Evolutionary conservation across 495 filamentous ascomycete genomes (phyloP), one percentile per base, ranked within the genome.

Genomic region (Penicillium cosmopolitanum): DNA sequence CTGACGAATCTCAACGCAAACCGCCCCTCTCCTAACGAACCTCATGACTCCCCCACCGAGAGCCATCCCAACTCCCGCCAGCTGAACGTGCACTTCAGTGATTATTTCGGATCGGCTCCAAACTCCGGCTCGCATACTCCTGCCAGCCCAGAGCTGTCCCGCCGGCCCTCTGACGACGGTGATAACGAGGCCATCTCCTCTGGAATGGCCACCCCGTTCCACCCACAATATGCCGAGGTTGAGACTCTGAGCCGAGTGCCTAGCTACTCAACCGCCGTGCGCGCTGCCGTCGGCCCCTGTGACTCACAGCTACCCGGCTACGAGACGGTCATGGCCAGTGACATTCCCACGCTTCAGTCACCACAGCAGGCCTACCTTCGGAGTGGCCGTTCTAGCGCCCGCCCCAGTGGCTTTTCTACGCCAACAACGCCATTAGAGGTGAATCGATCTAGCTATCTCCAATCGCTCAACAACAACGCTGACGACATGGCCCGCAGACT

Each of bases 231-330:
- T 54, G 73, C 80, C 23, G 85, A 89, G 62, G 75, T 88, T 33
- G 83, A 84, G 56, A 79, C 82, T 40, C 75, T 94, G 18, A 88
- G 82, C 63, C 89, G 87, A 51, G 90, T 95, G 8, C 92, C 92
- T 5, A 92, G 88, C 51, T 96, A 96, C 69, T 78, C 82, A 5
- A 93, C 92, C 12, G 92, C 92, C 1, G 80, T 93, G 16, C 84
- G 80, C 47, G 79, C 85, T 1, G 81, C 82, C 10, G 74, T 85
- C 15, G 80, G 80, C 42, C 78, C 79, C 13, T 77, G 65, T 44
- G 82, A 80, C 43, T 71, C 71, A 3, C 67, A 61, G 16, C 72
- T 87, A 25, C 84, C 84, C 2, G 79, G 78, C 53, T 87, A 87
- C 66, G 68, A 79, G 23, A 65, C 74, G 12, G 83, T 79, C 10